Base-by-base conservation (phyloP, 306 rosid genomes). In the Canavalia ensiformis region DNA sequence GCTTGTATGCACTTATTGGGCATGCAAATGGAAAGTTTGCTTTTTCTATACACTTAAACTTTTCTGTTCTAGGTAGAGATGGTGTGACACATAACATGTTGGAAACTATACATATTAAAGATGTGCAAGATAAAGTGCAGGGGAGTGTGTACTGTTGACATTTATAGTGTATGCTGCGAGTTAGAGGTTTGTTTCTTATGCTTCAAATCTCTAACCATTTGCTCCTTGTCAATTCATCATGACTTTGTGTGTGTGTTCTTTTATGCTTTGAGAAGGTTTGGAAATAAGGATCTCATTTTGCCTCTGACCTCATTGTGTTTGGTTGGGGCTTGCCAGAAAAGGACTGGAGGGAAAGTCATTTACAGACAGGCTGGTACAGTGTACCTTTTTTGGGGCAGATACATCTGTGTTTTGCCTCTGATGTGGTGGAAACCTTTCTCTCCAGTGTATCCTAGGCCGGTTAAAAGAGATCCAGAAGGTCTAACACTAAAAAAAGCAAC, bases 51-150 rank as follows among this genome's bases (percentile, higher is more conserved):
- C 72, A 18, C 76, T 68, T 34, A 34, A 57, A 46, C 25, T 52
- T 62, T 72, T 80, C 71, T 35, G 72, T 72, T 76, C 70, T 83
- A 94, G 98, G 98, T 57, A 92, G 97, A 82, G 98, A 94, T 86
- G 98, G 98, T 70, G 89, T 94, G 84, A 94, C 97, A 0, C 97
- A 94, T 80, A 94, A 94, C 90, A 94, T 94, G 95, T 82, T 94
- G 98, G 98, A 94, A 71, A 94, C 89, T 82, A 89, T 94, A 66
- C 95, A 94, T 78, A 86, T 97, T 77, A 63, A 90, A 90, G 71
- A 94, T 89, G 51, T 94, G 97, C 89, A 92, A 92, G 89, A 92
- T 92, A 45, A 94, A 87, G 81, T 94, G 98, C 88, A 94, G 79
- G 82, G 98, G 98, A 68, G 98, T 94, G 80, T 94, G 97, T 69